Conservation (phyloP, 1,284 basidiomycete genomes). For the Ganoderma sinense region DNA sequence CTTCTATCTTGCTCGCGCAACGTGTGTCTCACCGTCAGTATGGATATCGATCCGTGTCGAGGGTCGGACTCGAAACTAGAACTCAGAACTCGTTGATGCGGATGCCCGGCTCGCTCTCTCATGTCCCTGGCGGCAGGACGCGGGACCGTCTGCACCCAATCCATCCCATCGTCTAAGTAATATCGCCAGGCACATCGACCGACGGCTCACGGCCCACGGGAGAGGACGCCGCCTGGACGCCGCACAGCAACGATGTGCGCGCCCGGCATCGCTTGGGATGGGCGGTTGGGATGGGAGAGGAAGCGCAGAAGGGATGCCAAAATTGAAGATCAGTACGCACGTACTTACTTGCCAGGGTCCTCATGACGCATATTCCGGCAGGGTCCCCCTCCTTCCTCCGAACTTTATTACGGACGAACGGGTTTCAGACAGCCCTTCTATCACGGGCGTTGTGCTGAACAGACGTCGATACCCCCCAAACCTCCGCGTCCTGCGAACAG, state of each 20-base stretch:
- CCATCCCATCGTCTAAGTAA: not conserved
- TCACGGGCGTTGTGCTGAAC: not conserved
- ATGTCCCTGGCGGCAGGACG: not conserved
- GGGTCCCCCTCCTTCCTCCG: not conserved
- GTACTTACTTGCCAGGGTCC: not conserved
- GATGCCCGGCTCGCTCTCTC: not conserved
- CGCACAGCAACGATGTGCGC: constrained; percentile 12
- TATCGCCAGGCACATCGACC: not conserved
- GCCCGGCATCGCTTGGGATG: not conserved
- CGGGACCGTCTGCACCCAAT: not conserved
- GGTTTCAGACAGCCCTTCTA: not conserved
- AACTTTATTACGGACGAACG: not conserved
- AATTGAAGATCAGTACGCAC: constrained; percentile 4
- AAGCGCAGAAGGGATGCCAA: constrained; percentile 1
- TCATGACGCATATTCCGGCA: not conserved
- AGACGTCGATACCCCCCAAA: not conserved
- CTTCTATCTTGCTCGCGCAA: not conserved
- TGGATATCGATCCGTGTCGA: not conserved
- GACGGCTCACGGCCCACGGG: too few species aligned
- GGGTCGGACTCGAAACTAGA: too few species aligned
- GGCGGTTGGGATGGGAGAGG: not conserved
- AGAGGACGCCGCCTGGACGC: not conserved
- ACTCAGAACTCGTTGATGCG: too few species aligned
- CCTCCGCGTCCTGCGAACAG: not conserved
- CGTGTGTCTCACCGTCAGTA: not conserved